These are phyloP conservation scores for Penicillium freii DNA, from an alignment of 2,329 filamentous ascomycete genomes.

Conservation along the genomic window DNA sequence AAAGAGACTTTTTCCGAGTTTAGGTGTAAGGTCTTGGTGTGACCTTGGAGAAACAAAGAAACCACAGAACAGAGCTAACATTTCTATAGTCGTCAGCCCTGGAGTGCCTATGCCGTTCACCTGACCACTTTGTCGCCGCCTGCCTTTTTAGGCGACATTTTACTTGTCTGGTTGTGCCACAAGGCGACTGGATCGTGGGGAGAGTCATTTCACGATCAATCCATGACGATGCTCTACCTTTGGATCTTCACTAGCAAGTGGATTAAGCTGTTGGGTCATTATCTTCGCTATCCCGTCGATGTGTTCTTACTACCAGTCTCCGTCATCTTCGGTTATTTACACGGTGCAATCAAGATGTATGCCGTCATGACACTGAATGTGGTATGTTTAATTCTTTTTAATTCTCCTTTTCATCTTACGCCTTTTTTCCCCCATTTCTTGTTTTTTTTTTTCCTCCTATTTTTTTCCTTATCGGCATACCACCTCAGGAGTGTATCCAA, in stretches of 20 bases:
- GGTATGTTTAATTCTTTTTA: conserved; percentile 56
- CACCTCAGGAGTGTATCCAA: conserved; percentile 8
- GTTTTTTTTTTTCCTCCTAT: not conserved
- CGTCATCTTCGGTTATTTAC: conserved; percentile 86
- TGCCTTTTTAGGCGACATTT: conserved; percentile 73
- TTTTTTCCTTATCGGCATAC: conserved; percentile 1
- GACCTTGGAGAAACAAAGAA: conserved; percentile 1
- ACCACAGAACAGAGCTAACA: conserved; percentile 24
- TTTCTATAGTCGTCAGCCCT: conserved; percentile 71
- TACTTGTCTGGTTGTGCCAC: conserved; percentile 68
- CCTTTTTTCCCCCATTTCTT: not conserved
- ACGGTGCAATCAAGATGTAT: conserved; percentile 88
- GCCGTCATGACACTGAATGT: conserved; percentile 78
- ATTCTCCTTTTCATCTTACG: not conserved
- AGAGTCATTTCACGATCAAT: conserved; percentile 51
- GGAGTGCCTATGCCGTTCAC: conserved; percentile 91
- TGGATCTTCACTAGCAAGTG: conserved; percentile 90
- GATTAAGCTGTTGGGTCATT: conserved; percentile 84
- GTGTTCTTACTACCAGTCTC: conserved; percentile 78
- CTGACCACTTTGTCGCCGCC: conserved; percentile 89
- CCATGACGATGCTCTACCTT: conserved; percentile 61
- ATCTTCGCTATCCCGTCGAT: conserved; percentile 79
- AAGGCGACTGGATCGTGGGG: conserved; percentile 65
- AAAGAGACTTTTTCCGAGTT: not conserved
- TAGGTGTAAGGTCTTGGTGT: not conserved